Percentiles rank a stretch among this genome's conserved stretches.
Conservation (phyloP, 371 early-diverging fungal species). For the Syncephalastrum contaminatum region DNA sequence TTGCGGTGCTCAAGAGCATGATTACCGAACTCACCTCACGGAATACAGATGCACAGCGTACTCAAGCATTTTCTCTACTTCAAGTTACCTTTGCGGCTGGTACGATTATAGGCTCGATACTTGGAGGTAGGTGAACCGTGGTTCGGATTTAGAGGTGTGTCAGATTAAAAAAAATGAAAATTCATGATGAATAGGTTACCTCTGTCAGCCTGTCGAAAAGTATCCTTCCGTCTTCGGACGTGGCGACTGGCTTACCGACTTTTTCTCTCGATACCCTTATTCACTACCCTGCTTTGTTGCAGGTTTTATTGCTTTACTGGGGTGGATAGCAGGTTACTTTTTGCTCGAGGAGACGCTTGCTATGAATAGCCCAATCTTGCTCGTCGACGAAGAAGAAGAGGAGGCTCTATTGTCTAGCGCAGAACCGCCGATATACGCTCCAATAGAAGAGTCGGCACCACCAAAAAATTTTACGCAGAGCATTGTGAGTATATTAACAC, state of each 20-base stretch:
- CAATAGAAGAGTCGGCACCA: not conserved
- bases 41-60: slow-evolving; percentile 75
- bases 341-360: slow-evolving; percentile 73
- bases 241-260: slow-evolving; percentile 31
- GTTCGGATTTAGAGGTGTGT: no score
- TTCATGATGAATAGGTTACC: slow-evolving; percentile 36
- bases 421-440: not conserved
- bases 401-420: no score
- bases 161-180: no score
- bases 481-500: slow-evolving; percentile 34
- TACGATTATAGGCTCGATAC: not conserved
- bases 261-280: slow-evolving; percentile 76
- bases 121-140: slow-evolving; percentile 2
- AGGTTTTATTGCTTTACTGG: slow-evolving; percentile 57
- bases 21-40: slow-evolving; percentile 78
- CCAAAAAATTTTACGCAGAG: not conserved
- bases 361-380: not conserved
- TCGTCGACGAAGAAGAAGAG: no score
- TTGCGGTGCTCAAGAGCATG: slow-evolving; percentile 82
- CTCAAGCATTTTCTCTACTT: slow-evolving; percentile 54
- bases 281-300: slow-evolving; percentile 83
- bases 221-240: slow-evolving; percentile 71
- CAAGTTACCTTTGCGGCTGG: slow-evolving; percentile 43
- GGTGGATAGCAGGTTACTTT: slow-evolving; percentile 65
- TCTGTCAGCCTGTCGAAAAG: slow-evolving; percentile 71